These are phyloP conservation scores for Coemansia sp. DNA, from an alignment of 192 early-diverging fungal genomes.

Conservation along the genomic window DNA sequence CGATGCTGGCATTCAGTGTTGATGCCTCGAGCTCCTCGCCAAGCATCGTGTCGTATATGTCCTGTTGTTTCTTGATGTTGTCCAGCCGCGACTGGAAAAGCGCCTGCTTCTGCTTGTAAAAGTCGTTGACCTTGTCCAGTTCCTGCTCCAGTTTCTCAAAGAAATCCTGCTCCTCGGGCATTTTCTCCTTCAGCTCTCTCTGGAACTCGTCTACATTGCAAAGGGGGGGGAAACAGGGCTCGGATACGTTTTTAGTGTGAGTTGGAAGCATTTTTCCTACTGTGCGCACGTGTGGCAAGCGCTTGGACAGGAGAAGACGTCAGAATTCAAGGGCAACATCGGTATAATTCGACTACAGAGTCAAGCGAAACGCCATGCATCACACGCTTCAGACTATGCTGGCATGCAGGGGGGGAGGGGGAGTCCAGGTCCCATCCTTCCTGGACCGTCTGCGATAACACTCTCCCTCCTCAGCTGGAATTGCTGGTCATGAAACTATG, in stretches of 20 bases:
- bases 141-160: slow-evolving; percentile 52
- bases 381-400: background rate
- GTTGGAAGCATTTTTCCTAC: background rate
- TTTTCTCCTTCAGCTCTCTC: slow-evolving; percentile 23
- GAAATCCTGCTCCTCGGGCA: slow-evolving; percentile 49
- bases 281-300: background rate
- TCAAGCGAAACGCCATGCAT: background rate
- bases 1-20: slow-evolving; percentile 6
- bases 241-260: background rate
- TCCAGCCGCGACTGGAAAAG: slow-evolving; percentile 39
- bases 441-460: background rate
- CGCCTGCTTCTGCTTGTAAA: slow-evolving; percentile 48
- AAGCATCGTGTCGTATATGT: slow-evolving; percentile 48
- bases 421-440: background rate
- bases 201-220: slow-evolving; percentile 34
- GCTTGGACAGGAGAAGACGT: background rate
- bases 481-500: too few relatives aligned
- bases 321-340: background rate
- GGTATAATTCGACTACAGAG: background rate
- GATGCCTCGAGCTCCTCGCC: slow-evolving; percentile 32
- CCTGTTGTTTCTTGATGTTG: slow-evolving; percentile 45
- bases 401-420: background rate
- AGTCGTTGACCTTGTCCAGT: slow-evolving; percentile 54
- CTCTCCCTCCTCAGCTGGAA: background rate
- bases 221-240: background rate